These are phyloP conservation scores for Boletus coccyginus DNA, from an alignment of 768 basidiomycete genomes.

Conservation along the genomic window DNA sequence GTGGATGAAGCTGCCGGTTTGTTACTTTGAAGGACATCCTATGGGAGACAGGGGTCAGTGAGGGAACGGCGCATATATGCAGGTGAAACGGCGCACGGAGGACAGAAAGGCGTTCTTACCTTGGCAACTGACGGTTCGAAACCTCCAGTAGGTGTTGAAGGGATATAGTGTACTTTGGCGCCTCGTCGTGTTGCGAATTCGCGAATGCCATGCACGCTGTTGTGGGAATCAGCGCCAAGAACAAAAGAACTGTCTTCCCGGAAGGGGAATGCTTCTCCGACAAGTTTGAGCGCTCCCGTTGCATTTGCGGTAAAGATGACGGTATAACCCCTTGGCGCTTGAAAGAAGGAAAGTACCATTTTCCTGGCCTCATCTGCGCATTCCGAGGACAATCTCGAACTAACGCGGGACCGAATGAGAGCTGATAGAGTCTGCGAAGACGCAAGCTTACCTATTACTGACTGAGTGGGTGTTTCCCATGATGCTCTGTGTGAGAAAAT, in stretches of 20 bases:
- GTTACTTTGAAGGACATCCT: slow-evolving; percentile 56
- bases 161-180: slow-evolving; percentile 61
- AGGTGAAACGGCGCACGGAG: not conserved
- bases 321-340: slow-evolving; percentile 71
- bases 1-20: slow-evolving; percentile 37
- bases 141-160: slow-evolving; percentile 61
- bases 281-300: slow-evolving; percentile 73
- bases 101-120: slow-evolving; percentile 38
- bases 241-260: slow-evolving; percentile 54
- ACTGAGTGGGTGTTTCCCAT: slow-evolving; percentile 86
- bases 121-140: slow-evolving; percentile 56
- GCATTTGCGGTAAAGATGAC: slow-evolving; percentile 84
- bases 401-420: slow-evolving; percentile 25
- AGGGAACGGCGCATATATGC: slow-evolving; percentile 20
- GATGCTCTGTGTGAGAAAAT: slow-evolving; percentile 62
- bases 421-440: not conserved
- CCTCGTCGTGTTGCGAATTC: slow-evolving; percentile 61
- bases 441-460: slow-evolving; percentile 59
- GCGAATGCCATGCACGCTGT: slow-evolving; percentile 80
- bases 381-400: slow-evolving; percentile 67
- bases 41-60: not conserved
- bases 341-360: slow-evolving; percentile 74
- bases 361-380: slow-evolving; percentile 68
- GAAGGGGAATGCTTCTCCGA: slow-evolving; percentile 82
- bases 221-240: slow-evolving; percentile 77